A percentile compares a stretch with the other conserved stretches of the same genome.
Evolutionary conservation across 164 flowering plant genomes (phyloP).

Genomic region (Vitis riparia): DNA sequence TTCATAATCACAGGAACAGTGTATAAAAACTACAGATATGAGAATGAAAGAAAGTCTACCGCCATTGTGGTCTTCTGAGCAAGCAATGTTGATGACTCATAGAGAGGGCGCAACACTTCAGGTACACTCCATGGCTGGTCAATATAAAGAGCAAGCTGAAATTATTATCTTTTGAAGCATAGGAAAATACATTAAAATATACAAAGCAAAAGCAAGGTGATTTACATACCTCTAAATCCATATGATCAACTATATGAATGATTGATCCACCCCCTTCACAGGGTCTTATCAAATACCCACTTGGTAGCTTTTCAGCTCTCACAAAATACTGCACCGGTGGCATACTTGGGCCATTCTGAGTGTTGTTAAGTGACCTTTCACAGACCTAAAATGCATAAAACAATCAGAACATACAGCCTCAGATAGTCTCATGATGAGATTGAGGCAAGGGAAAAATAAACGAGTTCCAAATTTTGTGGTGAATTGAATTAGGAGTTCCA

Average conservation of each 20-base stretch:
- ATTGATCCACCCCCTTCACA: conserved; percentile 87
- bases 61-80: conserved; percentile 72
- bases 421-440: not conserved
- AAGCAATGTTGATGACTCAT: conserved; percentile 67
- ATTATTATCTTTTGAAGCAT: conserved; percentile 4
- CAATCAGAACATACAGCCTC: not conserved
- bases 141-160: not conserved
- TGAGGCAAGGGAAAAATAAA: not conserved
- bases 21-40: not conserved
- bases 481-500: not conserved
- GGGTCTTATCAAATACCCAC: conserved; percentile 78
- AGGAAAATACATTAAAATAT: not conserved
- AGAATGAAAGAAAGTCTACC: conserved; percentile 28
- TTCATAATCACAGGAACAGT: not conserved
- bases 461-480: not conserved
- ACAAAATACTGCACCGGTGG: conserved; percentile 62
- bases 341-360: conserved; percentile 70
- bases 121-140: conserved; percentile 65
- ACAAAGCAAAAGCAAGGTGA: not conserved
- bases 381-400: conserved; percentile 36
- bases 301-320: conserved; percentile 75
- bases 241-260: conserved; percentile 75
- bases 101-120: conserved; percentile 73
- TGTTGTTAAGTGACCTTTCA: conserved; percentile 70
- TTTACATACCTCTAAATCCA: conserved; percentile 59